Evolutionary conservation across 306 rosid genomes (phyloP).

Genomic region (Prunus fruticosa): DNA sequence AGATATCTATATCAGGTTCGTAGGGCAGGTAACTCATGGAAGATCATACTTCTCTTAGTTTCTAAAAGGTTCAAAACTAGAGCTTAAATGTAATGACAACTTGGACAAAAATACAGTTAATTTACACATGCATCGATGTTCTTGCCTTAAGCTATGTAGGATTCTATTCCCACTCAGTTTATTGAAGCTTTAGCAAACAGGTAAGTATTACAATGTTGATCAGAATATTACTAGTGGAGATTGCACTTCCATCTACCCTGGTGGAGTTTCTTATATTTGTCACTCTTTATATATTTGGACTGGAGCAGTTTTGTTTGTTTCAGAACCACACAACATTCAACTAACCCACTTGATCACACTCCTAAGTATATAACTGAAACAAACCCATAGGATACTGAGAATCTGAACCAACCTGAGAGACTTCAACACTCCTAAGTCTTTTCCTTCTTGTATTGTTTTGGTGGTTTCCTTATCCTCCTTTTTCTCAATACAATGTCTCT

Average conservation of each 20-base stretch:
- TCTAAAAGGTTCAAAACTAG: background rate
- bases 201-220: background rate
- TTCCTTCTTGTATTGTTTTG: too few relatives aligned
- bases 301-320: background rate
- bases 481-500: too few relatives aligned
- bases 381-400: background rate
- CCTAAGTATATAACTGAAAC: background rate
- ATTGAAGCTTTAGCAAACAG: background rate
- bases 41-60: too few relatives aligned
- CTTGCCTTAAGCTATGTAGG: background rate
- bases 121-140: background rate
- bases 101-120: background rate
- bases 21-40: too few relatives aligned
- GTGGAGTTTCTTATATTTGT: background rate
- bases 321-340: background rate
- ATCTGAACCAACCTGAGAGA: background rate
- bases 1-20: background rate
- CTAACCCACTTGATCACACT: background rate
- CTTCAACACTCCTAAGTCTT: too few relatives aligned
- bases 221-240: background rate
- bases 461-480: too few relatives aligned
- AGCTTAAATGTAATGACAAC: background rate
- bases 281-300: background rate
- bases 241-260: background rate
- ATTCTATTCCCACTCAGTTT: background rate